Evolutionary conservation across 208 protist species (phyloP).

Genomic region (Tritrichomonas musculus): DNA sequence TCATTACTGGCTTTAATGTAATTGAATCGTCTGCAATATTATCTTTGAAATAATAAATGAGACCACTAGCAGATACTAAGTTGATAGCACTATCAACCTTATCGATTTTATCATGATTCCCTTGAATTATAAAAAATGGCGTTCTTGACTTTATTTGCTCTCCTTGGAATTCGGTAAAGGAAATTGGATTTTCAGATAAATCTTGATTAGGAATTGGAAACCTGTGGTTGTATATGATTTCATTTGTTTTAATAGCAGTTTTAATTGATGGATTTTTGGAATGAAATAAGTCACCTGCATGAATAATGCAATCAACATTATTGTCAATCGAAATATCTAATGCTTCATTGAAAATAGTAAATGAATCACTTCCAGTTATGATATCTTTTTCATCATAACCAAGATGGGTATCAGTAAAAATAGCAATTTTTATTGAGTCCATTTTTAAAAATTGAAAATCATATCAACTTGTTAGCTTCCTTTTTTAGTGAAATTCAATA

Average conservation of each 20-base stretch:
- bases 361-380: not conserved
- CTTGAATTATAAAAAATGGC: not conserved
- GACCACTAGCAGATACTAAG: not conserved
- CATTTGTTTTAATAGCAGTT: not conserved
- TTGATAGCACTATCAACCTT: not conserved
- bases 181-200: not conserved
- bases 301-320: not conserved
- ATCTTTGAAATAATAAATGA: not conserved
- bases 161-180: not conserved
- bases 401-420: slow-evolving; percentile 7
- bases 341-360: not conserved
- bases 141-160: not conserved
- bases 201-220: not conserved
- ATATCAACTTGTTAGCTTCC: no score
- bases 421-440: not conserved
- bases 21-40: not conserved
- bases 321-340: not conserved
- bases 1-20: not conserved
- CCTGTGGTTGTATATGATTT: not conserved
- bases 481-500: no score
- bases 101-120: not conserved
- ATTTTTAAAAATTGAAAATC: no score
- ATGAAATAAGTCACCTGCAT: not conserved
- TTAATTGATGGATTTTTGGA: not conserved
- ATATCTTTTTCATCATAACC: not conserved